phyloP scores from a whole-genome alignment of 2,329 filamentous ascomycete genomes.

The Neofusicoccum sp. region DNA sequence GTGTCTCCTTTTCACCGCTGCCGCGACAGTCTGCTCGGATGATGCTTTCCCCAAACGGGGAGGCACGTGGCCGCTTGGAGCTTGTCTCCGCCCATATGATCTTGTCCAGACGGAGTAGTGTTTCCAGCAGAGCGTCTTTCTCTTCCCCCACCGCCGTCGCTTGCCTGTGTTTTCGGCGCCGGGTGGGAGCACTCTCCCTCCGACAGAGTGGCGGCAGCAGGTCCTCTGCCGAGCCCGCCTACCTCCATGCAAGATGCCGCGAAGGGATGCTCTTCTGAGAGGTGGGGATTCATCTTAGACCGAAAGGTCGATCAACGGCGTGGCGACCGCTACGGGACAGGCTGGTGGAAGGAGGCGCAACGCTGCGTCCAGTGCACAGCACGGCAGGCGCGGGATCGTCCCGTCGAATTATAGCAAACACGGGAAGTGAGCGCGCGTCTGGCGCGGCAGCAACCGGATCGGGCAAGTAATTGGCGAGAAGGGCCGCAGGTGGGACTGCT shows the following conservation, averaged over 20 bases:
- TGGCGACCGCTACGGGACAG: no score
- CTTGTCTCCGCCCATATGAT: no score
- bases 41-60: not conserved
- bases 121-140: no score
- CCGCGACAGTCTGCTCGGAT: no score
- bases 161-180: no score
- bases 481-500: no score
- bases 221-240: not conserved
- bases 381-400: not conserved
- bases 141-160: no score
- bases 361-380: not conserved
- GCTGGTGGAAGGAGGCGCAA: not conserved
- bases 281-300: not conserved
- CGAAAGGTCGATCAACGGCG: no score
- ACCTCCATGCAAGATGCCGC: not conserved
- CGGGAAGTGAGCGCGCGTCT: not conserved
- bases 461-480: no score
- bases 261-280: not conserved
- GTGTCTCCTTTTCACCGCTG: not conserved
- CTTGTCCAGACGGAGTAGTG: no score
- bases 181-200: no score
- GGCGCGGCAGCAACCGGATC: not conserved
- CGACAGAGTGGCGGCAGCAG: no score
- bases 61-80: not conserved
- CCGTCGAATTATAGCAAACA: not conserved